Percentiles rank a stretch among this genome's conserved stretches.
Evolutionary conservation across 495 filamentous ascomycete genomes (phyloP).

Genomic region (Bryoglossum gracile): DNA sequence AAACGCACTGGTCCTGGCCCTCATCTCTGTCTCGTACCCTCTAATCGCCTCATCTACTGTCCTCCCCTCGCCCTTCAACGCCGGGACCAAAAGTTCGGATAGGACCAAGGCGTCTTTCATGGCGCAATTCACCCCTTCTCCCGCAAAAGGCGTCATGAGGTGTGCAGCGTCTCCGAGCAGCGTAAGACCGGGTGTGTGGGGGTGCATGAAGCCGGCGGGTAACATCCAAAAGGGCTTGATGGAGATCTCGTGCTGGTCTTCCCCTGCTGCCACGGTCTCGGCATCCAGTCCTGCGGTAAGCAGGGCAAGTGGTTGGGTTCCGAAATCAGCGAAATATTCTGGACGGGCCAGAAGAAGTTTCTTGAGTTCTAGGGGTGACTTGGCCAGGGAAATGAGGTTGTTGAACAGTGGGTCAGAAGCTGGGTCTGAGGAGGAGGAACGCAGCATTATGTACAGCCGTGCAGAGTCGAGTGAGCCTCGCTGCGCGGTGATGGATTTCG

Average conservation of each 20-base stretch:
- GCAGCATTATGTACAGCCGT: slow-evolving; percentile 26
- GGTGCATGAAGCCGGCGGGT: slow-evolving; percentile 43
- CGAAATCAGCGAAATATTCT: slow-evolving; percentile 5
- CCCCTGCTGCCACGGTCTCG: slow-evolving; percentile 27
- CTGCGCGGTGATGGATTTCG: slow-evolving; percentile 36
- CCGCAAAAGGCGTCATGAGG: slow-evolving; percentile 54
- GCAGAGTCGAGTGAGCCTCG: slow-evolving; percentile 41
- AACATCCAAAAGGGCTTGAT: slow-evolving; percentile 38
- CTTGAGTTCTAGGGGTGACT: neutral
- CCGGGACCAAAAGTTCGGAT: slow-evolving; percentile 27
- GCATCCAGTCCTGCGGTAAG: neutral
- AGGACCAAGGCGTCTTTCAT: slow-evolving; percentile 52
- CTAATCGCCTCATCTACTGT: slow-evolving; percentile 17
- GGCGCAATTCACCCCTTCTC: slow-evolving; percentile 53
- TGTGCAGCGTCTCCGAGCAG: slow-evolving; percentile 58
- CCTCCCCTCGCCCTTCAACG: neutral
- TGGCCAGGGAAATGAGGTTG: too few relatives aligned
- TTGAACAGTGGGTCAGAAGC: too few relatives aligned
- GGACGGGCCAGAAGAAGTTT: neutral
- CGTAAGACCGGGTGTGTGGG: slow-evolving; percentile 39
- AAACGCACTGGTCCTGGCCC: slow-evolving; percentile 6
- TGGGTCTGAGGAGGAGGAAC: neutral
- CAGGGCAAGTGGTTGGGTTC: slow-evolving; percentile 3
- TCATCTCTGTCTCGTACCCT: slow-evolving; percentile 26
- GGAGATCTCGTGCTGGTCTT: too few relatives aligned